Conservation (phyloP, 2,329 filamentous ascomycete species). For the Tolypocladium paradoxum region DNA sequence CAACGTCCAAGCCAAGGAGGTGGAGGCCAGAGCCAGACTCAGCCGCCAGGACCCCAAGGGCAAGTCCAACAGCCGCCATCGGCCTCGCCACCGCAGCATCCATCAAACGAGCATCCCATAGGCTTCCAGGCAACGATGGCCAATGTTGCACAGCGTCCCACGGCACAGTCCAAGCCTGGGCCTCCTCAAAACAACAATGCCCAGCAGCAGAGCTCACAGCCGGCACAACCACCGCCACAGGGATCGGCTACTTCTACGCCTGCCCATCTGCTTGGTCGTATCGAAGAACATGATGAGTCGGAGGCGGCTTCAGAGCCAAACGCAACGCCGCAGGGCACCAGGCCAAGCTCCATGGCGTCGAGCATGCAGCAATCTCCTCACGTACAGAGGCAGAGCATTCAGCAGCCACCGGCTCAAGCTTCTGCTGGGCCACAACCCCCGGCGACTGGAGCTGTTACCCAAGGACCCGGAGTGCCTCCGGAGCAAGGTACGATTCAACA, state of each 20-base stretch:
- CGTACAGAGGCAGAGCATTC: neutral
- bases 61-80: neutral
- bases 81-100: neutral
- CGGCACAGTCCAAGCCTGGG: neutral
- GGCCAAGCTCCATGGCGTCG: constrained; percentile 1
- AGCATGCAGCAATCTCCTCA: neutral
- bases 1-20: neutral
- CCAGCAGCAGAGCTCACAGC: neutral
- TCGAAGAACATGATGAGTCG: constrained; percentile 10
- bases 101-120: constrained; percentile 1
- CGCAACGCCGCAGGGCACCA: neutral
- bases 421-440: neutral
- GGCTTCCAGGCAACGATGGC: neutral
- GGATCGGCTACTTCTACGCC: neutral
- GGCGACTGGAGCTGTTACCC: neutral
- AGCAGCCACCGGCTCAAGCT: neutral
- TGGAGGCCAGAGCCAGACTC: neutral
- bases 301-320: neutral
- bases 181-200: neutral
- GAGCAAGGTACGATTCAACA: neutral
- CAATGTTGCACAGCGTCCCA: neutral
- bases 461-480: neutral
- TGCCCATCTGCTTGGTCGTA: constrained; percentile 5
- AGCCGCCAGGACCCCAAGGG: neutral
- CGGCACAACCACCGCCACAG: neutral